Conservation (phyloP, 2,329 filamentous ascomycete species). For the Aspergillus luchuensis region DNA sequence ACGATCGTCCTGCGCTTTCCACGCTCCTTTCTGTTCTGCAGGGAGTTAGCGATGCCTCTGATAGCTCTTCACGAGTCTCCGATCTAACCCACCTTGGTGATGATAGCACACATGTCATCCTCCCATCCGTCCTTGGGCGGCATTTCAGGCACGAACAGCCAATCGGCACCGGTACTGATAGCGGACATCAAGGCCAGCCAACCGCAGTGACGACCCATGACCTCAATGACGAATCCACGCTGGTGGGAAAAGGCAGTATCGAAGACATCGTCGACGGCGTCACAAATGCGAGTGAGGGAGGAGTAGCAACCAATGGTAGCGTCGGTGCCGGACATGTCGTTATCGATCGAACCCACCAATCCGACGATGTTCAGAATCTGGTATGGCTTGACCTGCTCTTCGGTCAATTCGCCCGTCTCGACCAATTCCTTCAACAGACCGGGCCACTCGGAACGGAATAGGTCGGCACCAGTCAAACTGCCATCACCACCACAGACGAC, state of each 20-base stretch:
- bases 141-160: constrained; percentile 94
- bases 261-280: constrained; percentile 89
- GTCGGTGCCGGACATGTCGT: constrained; percentile 95
- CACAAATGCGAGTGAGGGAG: constrained; percentile 87
- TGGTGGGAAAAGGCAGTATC: constrained; percentile 97
- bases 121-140: constrained; percentile 86
- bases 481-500: constrained; percentile 98
- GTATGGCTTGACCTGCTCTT: constrained; percentile 73
- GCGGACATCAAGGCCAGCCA: constrained; percentile 97
- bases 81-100: constrained; percentile 60
- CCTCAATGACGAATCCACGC: constrained; percentile 93
- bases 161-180: constrained; percentile 92
- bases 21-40: constrained; percentile 71
- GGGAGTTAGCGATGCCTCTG: background rate
- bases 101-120: constrained; percentile 78
- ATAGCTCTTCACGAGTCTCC: too few species aligned
- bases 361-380: constrained; percentile 93
- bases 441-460: constrained; percentile 90
- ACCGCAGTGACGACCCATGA: constrained; percentile 97
- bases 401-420: constrained; percentile 67
- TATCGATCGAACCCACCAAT: constrained; percentile 95
- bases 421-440: constrained; percentile 84
- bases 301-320: constrained; percentile 98
- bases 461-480: constrained; percentile 91
- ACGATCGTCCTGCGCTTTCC: constrained; percentile 98